Percentiles rank a stretch among this genome's conserved stretches.
These are phyloP conservation scores for Penicillium cinerascens DNA, from an alignment of 495 filamentous ascomycete species.

Conservation along the genomic window DNA sequence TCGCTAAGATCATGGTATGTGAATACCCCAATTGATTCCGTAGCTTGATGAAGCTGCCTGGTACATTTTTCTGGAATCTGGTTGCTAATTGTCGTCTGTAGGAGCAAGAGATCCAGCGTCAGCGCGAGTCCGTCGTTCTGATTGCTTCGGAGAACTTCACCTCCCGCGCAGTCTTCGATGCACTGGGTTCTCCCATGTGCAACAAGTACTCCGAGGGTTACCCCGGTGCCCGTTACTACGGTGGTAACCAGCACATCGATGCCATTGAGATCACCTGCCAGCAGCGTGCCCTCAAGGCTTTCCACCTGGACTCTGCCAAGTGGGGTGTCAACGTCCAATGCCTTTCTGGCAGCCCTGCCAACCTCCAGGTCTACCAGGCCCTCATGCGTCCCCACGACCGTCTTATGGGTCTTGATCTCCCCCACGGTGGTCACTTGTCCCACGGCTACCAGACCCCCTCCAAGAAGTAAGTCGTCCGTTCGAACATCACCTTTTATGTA, in stretches of 20 bases:
- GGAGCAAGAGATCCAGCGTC: conserved; percentile 93
- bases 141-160: conserved; percentile 99
- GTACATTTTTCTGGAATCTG: not conserved
- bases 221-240: conserved; percentile 97
- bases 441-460: conserved; percentile 96
- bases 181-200: conserved; percentile 96
- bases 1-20: conserved; percentile 89
- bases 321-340: conserved; percentile 99
- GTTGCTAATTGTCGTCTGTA: conserved; percentile 32
- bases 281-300: conserved; percentile 88
- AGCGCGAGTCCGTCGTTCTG: conserved; percentile 96
- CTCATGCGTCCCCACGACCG: conserved; percentile 96
- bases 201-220: conserved; percentile 99
- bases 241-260: conserved; percentile 98
- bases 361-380: conserved; percentile 98
- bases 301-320: conserved; percentile 77
- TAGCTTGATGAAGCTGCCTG: not conserved
- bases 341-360: conserved; percentile 83
- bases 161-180: conserved; percentile 93
- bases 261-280: conserved; percentile 94
- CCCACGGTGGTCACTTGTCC: conserved; percentile 95
- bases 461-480: conserved; percentile 64
- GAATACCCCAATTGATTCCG: conserved; percentile 45
- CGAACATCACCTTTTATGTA: not conserved
- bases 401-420: conserved; percentile 95